phyloP scores from a whole-genome alignment of 75 land plant species.

The Larix kaempferi region DNA sequence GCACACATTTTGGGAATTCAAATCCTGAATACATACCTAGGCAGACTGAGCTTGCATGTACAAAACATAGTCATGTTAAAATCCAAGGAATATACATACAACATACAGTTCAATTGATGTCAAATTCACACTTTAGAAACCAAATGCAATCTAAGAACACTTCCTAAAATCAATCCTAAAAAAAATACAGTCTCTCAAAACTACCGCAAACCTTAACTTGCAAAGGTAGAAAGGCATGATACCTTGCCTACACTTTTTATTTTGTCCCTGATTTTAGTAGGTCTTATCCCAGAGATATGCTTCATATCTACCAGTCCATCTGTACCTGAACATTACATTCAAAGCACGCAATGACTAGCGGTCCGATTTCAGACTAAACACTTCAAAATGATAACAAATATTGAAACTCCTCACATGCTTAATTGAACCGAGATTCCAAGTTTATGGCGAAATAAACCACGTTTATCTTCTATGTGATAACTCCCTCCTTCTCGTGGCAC shows the following conservation, averaged over 20 bases:
- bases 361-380: too few relatives aligned
- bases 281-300: slow-evolving; percentile 83
- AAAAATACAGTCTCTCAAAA: background rate
- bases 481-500: too few relatives aligned
- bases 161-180: background rate
- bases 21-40: background rate
- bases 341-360: too few relatives aligned
- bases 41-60: background rate
- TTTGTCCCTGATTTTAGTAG: slow-evolving; percentile 59
- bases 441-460: too few relatives aligned
- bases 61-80: background rate
- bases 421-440: background rate
- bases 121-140: background rate
- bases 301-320: slow-evolving; percentile 73
- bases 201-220: background rate
- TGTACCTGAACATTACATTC: slow-evolving; percentile 34
- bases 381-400: background rate
- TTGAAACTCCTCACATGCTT: too few relatives aligned
- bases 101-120: background rate
- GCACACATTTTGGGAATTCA: background rate
- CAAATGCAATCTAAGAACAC: background rate
- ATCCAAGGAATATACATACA: background rate
- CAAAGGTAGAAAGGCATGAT: background rate
- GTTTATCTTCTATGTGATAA: too few relatives aligned
- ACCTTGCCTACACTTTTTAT: slow-evolving; percentile 81